Base-by-base conservation (phyloP, 345 rosid genomes). In the Erysimum cheiranthoides region DNA sequence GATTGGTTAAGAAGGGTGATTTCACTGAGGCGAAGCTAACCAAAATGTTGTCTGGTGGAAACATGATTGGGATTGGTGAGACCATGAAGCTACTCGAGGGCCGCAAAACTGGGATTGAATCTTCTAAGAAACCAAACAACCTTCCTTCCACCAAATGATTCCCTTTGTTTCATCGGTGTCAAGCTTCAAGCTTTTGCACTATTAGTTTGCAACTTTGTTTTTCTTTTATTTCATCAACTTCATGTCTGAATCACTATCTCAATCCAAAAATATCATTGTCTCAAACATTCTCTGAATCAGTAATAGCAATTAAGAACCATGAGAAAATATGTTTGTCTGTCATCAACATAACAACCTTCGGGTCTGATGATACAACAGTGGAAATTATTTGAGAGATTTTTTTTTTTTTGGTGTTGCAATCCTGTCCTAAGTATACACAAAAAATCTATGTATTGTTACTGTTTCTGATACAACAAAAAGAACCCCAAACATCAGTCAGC, bases 1-100 rank as follows among this genome's bases (percentile, higher is more conserved):
- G 80, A 0, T 38, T 76, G 80, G 34, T 75, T 25, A 76, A 76
- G 79, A 76, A 76, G 56, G 75, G 79, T 43, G 79, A 70, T 17
- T 76, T 61, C 75, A 40, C 79, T 1, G 75, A 69, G 70, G 11
- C 43, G 50, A 76, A 76, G 25, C 58, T 76, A 3, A 34, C 8
- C 65, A 61, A 40, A 35, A 61, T 76, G 70, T 42, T 76, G 61
- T 52, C 49, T 61, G 79, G 79, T 61, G 38, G 45, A 34, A 40
- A 56, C 13, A 57, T 8, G 3, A 10, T 69, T 18, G 79, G 79
- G 42, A 69, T 61, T 50, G 21, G 12, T 25, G 75, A 76, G 65
- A 69, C 79, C 1, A 31, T 62, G 28, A 69, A 61, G 70, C 53
- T 76, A 16, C 74, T 76, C 0, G 79, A 76, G 0, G 74, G 79